Evolutionary conservation across 2,329 filamentous ascomycete genomes (phyloP).

Genomic region (Cephalotrichum gorgonifer): DNA sequence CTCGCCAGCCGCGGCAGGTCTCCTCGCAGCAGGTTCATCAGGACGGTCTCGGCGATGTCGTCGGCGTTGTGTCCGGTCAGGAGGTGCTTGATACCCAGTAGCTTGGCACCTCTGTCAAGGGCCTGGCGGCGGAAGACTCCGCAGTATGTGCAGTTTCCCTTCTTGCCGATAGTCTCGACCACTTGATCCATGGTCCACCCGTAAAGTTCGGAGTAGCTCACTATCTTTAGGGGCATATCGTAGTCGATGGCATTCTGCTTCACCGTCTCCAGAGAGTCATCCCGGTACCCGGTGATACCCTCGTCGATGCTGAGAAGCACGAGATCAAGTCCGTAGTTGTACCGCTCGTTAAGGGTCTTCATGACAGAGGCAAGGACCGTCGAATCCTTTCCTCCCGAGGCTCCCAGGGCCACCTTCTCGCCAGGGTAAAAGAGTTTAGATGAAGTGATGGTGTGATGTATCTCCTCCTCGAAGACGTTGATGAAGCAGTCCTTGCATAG

Average conservation of each 20-base stretch:
- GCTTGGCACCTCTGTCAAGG: slow-evolving; percentile 81
- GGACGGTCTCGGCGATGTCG: slow-evolving; percentile 90
- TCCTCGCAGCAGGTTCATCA: slow-evolving; percentile 92
- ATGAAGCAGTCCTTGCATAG: slow-evolving; percentile 88
- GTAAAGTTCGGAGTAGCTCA: slow-evolving; percentile 89
- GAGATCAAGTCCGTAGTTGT: slow-evolving; percentile 77
- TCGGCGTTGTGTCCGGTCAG: slow-evolving; percentile 97
- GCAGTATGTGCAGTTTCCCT: slow-evolving; percentile 98
- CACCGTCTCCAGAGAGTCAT: slow-evolving; percentile 92
- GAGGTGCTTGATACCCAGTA: slow-evolving; percentile 80
- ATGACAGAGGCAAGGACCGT: slow-evolving; percentile 91
- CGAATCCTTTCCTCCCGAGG: slow-evolving; percentile 94
- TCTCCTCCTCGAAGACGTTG: slow-evolving; percentile 77
- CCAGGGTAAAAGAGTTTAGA: slow-evolving; percentile 73
- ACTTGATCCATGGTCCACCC: slow-evolving; percentile 99
- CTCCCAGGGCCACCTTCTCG: slow-evolving; percentile 86
- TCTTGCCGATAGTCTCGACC: slow-evolving; percentile 91
- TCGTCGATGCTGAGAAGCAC: slow-evolving; percentile 89
- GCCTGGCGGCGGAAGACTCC: slow-evolving; percentile 93
- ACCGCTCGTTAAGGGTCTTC: slow-evolving; percentile 85
- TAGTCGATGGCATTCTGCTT: slow-evolving; percentile 90
- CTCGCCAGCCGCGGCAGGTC: slow-evolving; percentile 80
- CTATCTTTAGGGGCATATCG: slow-evolving; percentile 80
- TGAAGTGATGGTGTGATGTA: slow-evolving; percentile 82
- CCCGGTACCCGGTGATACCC: slow-evolving; percentile 92